Conservation (phyloP, 257 asterid species). For the Fraxinus americana region DNA sequence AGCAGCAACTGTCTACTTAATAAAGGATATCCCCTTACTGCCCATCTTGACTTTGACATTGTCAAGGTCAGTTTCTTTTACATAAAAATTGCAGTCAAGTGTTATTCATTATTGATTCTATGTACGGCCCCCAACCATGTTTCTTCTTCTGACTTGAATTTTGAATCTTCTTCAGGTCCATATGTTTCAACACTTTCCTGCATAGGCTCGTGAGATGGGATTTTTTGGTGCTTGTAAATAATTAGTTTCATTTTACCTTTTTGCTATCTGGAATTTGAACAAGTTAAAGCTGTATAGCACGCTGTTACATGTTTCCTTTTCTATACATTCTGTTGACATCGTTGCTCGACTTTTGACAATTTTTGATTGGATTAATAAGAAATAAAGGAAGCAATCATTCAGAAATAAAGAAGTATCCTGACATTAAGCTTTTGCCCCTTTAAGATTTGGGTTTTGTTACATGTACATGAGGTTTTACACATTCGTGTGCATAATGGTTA, state of each 20-base stretch:
- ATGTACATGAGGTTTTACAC: too few species aligned
- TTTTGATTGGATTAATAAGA: background rate
- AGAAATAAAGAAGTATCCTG: background rate
- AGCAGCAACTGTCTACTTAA: background rate
- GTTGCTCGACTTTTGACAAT: background rate
- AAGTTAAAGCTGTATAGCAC: background rate
- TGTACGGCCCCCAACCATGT: background rate
- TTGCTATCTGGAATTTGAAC: background rate
- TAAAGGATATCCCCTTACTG: constrained; percentile 22
- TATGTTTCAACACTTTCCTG: background rate
- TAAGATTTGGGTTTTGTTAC: too few species aligned
- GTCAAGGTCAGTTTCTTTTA: constrained; percentile 34
- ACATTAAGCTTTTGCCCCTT: too few species aligned
- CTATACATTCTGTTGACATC: background rate
- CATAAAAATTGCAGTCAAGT: background rate
- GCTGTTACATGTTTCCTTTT: background rate
- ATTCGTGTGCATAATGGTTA: too few species aligned
- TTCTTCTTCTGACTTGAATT: background rate
- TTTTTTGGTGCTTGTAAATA: background rate
- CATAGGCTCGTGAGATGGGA: background rate
- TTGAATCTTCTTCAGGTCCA: background rate
- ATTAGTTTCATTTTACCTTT: background rate
- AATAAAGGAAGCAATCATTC: background rate
- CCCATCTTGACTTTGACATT: constrained; percentile 31
- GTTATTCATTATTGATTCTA: background rate